Conservation (phyloP, 2,329 filamentous ascomycete species). For the Ascomycota sp. region DNA sequence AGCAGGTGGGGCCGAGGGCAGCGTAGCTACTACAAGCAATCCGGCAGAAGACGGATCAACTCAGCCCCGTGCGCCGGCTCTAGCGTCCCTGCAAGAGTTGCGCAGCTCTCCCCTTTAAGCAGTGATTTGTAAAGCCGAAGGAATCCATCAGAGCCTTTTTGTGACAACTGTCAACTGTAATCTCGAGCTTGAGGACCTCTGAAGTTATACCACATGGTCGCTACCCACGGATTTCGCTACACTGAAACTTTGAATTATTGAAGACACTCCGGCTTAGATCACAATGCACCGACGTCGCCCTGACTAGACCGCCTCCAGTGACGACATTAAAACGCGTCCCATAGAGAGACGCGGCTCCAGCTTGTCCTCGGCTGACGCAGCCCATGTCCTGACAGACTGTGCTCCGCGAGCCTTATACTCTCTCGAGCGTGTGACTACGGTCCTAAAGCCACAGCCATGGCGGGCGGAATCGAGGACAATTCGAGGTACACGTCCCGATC, state of each 20-base stretch:
- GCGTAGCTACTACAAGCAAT: neutral
- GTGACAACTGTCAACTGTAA: no score
- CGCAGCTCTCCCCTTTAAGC: neutral
- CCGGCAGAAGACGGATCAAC: neutral
- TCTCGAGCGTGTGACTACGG: no score
- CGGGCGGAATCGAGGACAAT: constrained; percentile 31
- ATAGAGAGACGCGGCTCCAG: constrained; percentile 1
- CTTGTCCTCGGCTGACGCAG: neutral
- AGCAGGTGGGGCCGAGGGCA: neutral
- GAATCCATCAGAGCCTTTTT: neutral
- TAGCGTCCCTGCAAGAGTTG: neutral
- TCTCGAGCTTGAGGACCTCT: neutral
- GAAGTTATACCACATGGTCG: neutral
- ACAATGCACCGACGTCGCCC: constrained; percentile 10
- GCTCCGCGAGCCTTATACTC: no score
- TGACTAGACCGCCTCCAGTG: constrained; percentile 1
- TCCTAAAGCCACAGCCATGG: constrained; percentile 17
- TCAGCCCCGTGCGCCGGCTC: neutral
- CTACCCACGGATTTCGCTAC: neutral
- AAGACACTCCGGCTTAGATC: constrained; percentile 3
- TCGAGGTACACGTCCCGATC: constrained; percentile 38
- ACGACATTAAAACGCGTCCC: constrained; percentile 4
- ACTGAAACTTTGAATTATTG: neutral
- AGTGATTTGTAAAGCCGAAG: neutral
- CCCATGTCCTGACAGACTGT: no score